These are phyloP conservation scores for Pythium chondricola DNA, from an alignment of 352 stramenopile species.

Conservation along the genomic window DNA sequence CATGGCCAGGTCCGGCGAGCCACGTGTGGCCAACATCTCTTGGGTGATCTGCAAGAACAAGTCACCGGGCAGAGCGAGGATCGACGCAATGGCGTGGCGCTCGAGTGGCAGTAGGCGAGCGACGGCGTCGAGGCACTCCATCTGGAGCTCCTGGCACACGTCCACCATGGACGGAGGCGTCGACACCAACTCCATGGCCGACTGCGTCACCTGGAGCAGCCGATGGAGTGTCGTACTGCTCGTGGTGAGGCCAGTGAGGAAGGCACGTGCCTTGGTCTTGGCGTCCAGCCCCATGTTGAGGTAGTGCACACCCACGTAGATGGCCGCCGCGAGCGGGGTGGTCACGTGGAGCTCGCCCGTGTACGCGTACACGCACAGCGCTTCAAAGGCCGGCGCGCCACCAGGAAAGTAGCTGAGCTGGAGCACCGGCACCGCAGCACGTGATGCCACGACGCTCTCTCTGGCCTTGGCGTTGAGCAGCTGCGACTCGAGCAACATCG, in stretches of 20 bases:
- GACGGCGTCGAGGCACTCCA: conserved; percentile 17
- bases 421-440: conserved; percentile 29
- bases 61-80: conserved; percentile 14
- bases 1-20: conserved; percentile 1
- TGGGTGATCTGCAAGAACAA: conserved; percentile 18
- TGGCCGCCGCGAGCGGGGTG: conserved; percentile 19
- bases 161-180: conserved; percentile 5
- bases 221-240: neutral
- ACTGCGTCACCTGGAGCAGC: conserved; percentile 7
- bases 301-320: conserved; percentile 32
- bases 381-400: conserved; percentile 51
- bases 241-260: conserved; percentile 17
- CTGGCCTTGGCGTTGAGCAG: conserved; percentile 36
- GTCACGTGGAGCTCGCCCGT: conserved; percentile 39
- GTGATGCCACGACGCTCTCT: conserved; percentile 16
- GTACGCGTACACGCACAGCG: conserved; percentile 65
- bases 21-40: conserved; percentile 14
- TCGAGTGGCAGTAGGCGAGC: conserved; percentile 6
- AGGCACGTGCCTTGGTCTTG: conserved; percentile 20
- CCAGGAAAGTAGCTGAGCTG: conserved; percentile 43
- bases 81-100: neutral
- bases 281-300: conserved; percentile 41
- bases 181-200: conserved; percentile 9
- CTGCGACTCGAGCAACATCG: conserved; percentile 48
- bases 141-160: conserved; percentile 12